Base-by-base conservation (phyloP, 2,329 filamentous ascomycete genomes). In the Penicillium psychrosexuale region DNA sequence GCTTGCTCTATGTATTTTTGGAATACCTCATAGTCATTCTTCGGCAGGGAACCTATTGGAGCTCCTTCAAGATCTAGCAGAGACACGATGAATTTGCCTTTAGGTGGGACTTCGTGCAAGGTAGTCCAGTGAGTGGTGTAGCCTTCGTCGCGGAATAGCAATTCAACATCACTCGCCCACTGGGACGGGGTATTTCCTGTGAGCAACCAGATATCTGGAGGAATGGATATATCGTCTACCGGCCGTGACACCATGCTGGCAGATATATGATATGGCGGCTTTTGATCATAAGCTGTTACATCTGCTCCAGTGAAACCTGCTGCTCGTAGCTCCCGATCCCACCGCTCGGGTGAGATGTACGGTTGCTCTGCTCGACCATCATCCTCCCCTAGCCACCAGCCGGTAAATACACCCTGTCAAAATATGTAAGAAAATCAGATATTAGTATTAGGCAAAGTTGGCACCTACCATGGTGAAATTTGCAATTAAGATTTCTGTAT, bases 381-480 rank as follows among this genome's bases (percentile, higher is more conserved):
- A 3, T 56, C 19, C 5, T 43, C 42, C 3, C 56, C 56, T 3
- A 58, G 28, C 56, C 56, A 58, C 56, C 56, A 58, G 27, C 56
- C 55, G 13, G 24, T 17, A 5, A 43, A 42, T 13, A 15, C 17
- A 15, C 53, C 43, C 47, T 51, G 17, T 17, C n/a, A 17, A 3
- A 5, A 43, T 9, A 27, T 9, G 5, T 50, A 17, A 50, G 28
- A 3, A 27, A 47, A 11, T 11, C 1, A 9, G 13, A 11, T n/a
- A 19, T 1, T 8, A 0, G 9, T 0, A 1, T 8, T 12, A 43
- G 7, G 4, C 5, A 47, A 22, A 28, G 15, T 3, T 13, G 8
- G 8, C 4, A 31, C 33, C 15, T 11, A 44, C 30, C 19, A 54
- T 61, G 8, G 39, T 56, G 30, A 50, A n/a, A 30, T 45, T 30